Percentiles rank a stretch among this genome's conserved stretches.
phyloP scores from a whole-genome alignment of 2,329 filamentous ascomycete species.

The Samsoniella hepiali region DNA sequence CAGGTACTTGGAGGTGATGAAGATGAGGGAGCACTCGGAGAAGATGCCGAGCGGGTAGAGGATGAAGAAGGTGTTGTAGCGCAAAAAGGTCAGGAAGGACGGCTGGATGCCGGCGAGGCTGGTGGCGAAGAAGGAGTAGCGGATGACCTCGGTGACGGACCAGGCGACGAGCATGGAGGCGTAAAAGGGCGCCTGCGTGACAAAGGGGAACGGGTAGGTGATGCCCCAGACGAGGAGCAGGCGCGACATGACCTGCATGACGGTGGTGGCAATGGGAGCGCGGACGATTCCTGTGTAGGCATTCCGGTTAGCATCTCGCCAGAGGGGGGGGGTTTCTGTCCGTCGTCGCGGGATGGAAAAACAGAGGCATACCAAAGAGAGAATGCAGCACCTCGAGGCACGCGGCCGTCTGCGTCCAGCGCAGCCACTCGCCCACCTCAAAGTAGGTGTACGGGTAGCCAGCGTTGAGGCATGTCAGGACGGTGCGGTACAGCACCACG shows the following conservation, averaged over 20 bases:
- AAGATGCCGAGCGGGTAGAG: conserved; percentile 90
- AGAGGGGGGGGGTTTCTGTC: neutral
- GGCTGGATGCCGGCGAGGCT: conserved; percentile 64
- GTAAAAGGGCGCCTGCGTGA: conserved; percentile 62
- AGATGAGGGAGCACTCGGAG: conserved; percentile 82
- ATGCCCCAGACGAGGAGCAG: conserved; percentile 88
- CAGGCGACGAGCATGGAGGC: conserved; percentile 80
- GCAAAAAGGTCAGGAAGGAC: conserved; percentile 68
- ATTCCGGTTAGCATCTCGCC: conserved; percentile 7
- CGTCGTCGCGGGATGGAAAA: neutral
- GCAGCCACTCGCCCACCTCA: conserved; percentile 63
- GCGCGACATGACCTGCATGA: conserved; percentile 85
- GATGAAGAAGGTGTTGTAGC: conserved; percentile 90
- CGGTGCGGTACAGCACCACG: conserved; percentile 67
- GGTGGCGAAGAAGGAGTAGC: conserved; percentile 87
- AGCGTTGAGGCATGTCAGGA: conserved; percentile 50
- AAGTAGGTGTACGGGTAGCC: conserved; percentile 59
- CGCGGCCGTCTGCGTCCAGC: conserved; percentile 81
- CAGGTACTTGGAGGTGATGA: conserved; percentile 60
- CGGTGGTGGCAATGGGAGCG: conserved; percentile 78
- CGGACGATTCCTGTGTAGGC: conserved; percentile 68
- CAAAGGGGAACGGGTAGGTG: conserved; percentile 67
- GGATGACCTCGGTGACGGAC: conserved; percentile 86
- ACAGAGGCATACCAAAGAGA: conserved; percentile 57
- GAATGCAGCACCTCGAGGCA: conserved; percentile 81